Evolutionary conservation across 306 rosid genomes (phyloP).

Genomic region (Cucumis melo): DNA sequence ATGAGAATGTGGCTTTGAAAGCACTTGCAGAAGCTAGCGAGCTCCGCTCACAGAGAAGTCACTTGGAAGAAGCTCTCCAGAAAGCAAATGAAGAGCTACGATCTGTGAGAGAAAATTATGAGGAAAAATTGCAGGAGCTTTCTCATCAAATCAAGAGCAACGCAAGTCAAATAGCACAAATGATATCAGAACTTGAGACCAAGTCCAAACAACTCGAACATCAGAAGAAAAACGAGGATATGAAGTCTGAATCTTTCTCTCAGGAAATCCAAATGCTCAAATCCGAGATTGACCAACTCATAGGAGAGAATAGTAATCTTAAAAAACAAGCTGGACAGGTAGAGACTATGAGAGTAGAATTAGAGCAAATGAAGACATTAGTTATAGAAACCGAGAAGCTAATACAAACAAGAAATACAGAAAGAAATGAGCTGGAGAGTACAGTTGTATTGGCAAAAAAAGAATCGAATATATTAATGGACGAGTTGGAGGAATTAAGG

Average conservation of each 20-base stretch:
- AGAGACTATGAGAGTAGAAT: conserved; percentile 26
- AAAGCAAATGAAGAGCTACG: conserved; percentile 44
- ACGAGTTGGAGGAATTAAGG: conserved; percentile 31
- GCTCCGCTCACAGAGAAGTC: conserved; percentile 40
- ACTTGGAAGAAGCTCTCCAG: conserved; percentile 45
- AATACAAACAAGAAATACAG: conserved; percentile 28
- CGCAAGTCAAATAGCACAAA: conserved; percentile 31
- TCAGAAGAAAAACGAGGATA: conserved; percentile 35
- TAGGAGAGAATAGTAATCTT: conserved; percentile 22
- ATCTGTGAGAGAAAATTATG: conserved; percentile 27
- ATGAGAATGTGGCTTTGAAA: conserved; percentile 61
- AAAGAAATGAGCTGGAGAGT: conserved; percentile 44
- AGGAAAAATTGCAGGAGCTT: conserved; percentile 36
- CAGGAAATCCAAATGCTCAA: conserved; percentile 36
- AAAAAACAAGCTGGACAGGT: conserved; percentile 32
- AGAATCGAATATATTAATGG: conserved; percentile 36
- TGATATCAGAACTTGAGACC: conserved; percentile 41
- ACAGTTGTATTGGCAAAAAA: conserved; percentile 33
- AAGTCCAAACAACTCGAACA: conserved; percentile 45
- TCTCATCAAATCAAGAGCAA: conserved; percentile 38
- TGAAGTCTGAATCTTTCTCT: conserved; percentile 30
- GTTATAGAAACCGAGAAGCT: conserved; percentile 34
- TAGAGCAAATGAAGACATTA: conserved; percentile 45
- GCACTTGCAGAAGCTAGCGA: conserved; percentile 68
- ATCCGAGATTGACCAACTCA: conserved; percentile 44